A percentile compares a stretch with the other conserved stretches of the same genome.
phyloP scores from a whole-genome alignment of 129 eudicot genomes.

The Pulicaria dysenterica region DNA sequence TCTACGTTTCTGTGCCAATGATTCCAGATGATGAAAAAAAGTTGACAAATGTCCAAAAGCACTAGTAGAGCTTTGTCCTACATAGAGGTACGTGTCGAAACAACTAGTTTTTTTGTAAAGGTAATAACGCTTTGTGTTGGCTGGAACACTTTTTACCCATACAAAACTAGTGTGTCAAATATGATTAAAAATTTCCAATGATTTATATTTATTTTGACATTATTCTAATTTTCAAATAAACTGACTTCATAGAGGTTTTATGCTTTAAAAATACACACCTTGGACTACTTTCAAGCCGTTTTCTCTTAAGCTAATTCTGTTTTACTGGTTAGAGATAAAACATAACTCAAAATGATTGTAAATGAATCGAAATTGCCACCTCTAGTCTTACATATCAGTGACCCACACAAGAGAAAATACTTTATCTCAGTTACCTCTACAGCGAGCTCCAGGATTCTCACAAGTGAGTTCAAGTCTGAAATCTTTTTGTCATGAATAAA shows the following conservation, averaged over 20 bases:
- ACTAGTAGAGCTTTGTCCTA: background rate
- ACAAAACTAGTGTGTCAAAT: background rate
- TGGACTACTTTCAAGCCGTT: no score
- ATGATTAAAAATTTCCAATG: background rate
- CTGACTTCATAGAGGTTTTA: background rate
- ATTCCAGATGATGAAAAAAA: slow-evolving; percentile 11
- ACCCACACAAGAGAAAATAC: background rate
- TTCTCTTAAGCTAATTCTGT: background rate
- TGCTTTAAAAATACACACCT: background rate
- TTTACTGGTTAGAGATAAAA: background rate
- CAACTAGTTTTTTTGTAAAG: background rate
- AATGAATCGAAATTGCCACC: background rate
- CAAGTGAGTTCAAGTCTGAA: slow-evolving; percentile 66
- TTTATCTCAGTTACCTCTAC: slow-evolving; percentile 54
- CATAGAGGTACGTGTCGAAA: background rate
- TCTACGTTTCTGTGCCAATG: slow-evolving; percentile 48
- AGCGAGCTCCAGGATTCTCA: slow-evolving; percentile 80
- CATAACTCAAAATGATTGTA: background rate
- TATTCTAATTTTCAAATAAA: background rate
- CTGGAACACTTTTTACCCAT: background rate
- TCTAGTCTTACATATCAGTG: slow-evolving; percentile 9
- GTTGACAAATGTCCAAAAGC: background rate
- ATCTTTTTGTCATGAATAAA: slow-evolving; percentile 92
- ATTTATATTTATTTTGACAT: background rate
- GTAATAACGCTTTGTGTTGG: background rate